A percentile compares a stretch with the other conserved stretches of the same genome.
Conservation (phyloP, 192 early-diverging fungal genomes). For the Funneliformis mosseae region DNA sequence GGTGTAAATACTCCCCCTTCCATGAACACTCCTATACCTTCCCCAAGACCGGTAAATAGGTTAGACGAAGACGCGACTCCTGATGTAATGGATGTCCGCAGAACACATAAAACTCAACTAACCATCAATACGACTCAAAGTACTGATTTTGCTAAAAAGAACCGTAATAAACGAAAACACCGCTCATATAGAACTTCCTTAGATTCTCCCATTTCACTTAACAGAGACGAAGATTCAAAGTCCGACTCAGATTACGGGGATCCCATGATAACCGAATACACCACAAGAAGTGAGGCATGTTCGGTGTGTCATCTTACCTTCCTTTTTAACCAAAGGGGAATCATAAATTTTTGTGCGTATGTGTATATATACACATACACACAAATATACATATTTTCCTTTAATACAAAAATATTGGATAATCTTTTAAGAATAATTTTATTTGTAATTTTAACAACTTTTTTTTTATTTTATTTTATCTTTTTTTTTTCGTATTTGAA, state of each 20-base stretch:
- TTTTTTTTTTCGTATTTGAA: too few species aligned
- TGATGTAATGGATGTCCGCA: neutral
- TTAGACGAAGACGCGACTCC: slow-evolving; percentile 15
- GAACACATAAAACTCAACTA: slow-evolving; percentile 3
- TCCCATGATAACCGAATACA: slow-evolving; percentile 9
- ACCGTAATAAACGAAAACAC: neutral
- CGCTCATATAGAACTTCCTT: slow-evolving; percentile 25
- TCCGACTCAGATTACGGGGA: slow-evolving; percentile 28
- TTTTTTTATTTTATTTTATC: neutral
- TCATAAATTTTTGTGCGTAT: neutral
- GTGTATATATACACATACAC: neutral
- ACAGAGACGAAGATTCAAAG: slow-evolving; percentile 24
- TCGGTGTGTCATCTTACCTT: slow-evolving; percentile 13
- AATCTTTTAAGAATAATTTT: neutral
- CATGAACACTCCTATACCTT: slow-evolving; percentile 16
- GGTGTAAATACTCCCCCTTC: slow-evolving; percentile 11
- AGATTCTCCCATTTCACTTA: slow-evolving; percentile 27
- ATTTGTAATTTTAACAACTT: neutral
- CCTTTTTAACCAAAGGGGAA: neutral
- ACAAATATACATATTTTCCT: neutral
- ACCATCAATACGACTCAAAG: slow-evolving; percentile 16
- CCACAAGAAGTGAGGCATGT: slow-evolving; percentile 25
- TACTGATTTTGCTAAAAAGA: slow-evolving; percentile 6
- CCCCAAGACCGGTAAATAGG: neutral
- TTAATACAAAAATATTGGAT: too few species aligned